Base-by-base conservation (phyloP, 2,329 filamentous ascomycete species). In the Dothiorella sarmentorum region DNA sequence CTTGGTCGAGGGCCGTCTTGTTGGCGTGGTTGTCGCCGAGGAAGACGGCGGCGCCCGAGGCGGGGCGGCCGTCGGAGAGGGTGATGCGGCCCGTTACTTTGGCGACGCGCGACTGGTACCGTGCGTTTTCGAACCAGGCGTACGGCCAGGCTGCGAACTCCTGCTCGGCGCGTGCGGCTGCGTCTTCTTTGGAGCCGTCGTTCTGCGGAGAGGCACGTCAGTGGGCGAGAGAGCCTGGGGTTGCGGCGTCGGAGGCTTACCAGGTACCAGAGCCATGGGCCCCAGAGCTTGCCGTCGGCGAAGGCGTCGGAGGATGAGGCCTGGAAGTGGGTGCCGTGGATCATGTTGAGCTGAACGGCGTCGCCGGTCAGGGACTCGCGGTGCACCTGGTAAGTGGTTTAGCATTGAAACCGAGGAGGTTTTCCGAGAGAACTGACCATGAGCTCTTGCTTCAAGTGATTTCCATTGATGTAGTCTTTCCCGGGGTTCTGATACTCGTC, bases 391-490 rank as follows among this genome's bases (percentile, higher is more conserved):
- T n/a, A n/a, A n/a, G n/a, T n/a, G n/a, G n/a, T n/a, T n/a, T n/a
- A n/a, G n/a, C n/a, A n/a, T n/a, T n/a, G n/a, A n/a, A n/a, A n/a
- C n/a, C n/a, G n/a, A n/a, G n/a, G n/a, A n/a, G n/a, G n/a, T n/a
- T n/a, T n/a, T n/a, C n/a, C n/a, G n/a, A n/a, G n/a, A n/a, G n/a
- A n/a, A n/a, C n/a, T n/a, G n/a, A n/a, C 37, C 70, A 78, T 79
- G 33, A 82, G 66, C 60, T 82, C 80, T 63, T 82, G 78, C 69
- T 81, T 82, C 22, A 81, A 63, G 58, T 81, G 78, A 61, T 81
- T 73, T 2, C 79, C 80, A 37, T 81, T 82, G 64, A 75, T 55
- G 38, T 59, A 59, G 31, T 59, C 57, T 17, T 53, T 59, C 10
- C 57, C 57, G 10, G 57, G 57, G 20, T 58, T 58, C 55, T 58